A percentile compares a stretch with the other conserved stretches of the same genome.
These are phyloP conservation scores for Pseudopyricularia cyperi DNA, from an alignment of 2,329 filamentous ascomycete species.

Conservation along the genomic window DNA sequence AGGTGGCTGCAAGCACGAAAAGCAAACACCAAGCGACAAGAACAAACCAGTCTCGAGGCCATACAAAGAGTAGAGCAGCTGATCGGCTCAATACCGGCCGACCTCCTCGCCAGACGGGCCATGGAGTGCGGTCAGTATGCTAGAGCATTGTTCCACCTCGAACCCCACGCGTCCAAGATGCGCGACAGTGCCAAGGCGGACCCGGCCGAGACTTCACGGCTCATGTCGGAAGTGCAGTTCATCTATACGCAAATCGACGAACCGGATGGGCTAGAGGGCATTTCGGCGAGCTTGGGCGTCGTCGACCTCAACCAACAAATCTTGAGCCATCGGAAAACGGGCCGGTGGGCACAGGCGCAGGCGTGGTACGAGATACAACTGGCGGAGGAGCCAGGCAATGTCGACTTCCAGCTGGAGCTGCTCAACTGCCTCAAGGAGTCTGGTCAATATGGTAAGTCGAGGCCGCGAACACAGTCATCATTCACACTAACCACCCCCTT, in stretches of 20 bases:
- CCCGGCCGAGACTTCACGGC: conserved; percentile 42
- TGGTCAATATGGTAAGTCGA: conserved; percentile 69
- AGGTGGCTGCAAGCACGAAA: conserved; percentile 77
- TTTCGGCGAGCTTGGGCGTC: conserved; percentile 73
- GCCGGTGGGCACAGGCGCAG: conserved; percentile 86
- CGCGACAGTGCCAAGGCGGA: conserved; percentile 20
- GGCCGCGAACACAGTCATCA: background rate
- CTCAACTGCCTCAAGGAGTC: conserved; percentile 85
- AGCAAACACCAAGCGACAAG: conserved; percentile 24
- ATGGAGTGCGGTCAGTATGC: conserved; percentile 92
- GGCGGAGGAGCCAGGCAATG: conserved; percentile 62
- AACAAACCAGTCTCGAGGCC: conserved; percentile 16
- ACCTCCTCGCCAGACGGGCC: conserved; percentile 67
- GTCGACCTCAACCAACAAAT: conserved; percentile 92
- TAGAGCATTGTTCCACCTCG: conserved; percentile 84
- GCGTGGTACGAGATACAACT: conserved; percentile 95
- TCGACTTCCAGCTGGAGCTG: conserved; percentile 69
- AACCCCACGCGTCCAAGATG: conserved; percentile 54
- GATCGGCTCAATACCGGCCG: conserved; percentile 53
- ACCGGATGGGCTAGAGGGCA: conserved; percentile 89
- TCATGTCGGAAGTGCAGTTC: conserved; percentile 71
- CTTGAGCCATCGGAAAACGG: conserved; percentile 82
- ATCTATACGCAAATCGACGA: conserved; percentile 98
- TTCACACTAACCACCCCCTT: conserved; percentile 5
- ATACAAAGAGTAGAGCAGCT: conserved; percentile 34